Base-by-base conservation (phyloP, 805 yeast species). In the Hanseniaspora occidentalis region DNA sequence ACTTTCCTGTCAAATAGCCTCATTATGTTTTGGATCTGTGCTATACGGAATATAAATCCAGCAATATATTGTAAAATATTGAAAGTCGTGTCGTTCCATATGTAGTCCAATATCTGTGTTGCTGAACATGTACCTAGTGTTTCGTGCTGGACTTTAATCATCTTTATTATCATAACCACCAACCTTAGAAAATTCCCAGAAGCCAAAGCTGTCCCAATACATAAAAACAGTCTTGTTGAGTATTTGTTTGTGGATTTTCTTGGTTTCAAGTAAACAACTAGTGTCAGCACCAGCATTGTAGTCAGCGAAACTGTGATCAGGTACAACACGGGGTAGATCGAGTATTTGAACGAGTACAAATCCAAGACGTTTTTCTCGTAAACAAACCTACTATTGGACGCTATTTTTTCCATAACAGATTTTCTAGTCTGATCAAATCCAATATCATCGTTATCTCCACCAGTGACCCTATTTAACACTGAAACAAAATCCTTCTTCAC, bases 21-120 rank as follows among this genome's bases (percentile, higher is more conserved):
- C 71, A 77, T 77, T 4, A 79, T 66, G 25, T 81, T 75, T 50
- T 79, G 84, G 1, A 80, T 84, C 54, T 82, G 88, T 39, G 79
- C 71, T 23, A 81, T 58, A 50, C 77, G 80, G 20, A 79, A 63
- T 5, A 79, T 49, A 10, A 77, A 52, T 6, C 75, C 75, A 13
- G 74, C 71, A 1, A 81, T 52, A 37, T 79, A 64, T 51, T 77
- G 84, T 11, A 80, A 59, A 3, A 72, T 62, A 39, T 72, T 72
- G 48, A 79, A 69, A 9, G 66, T 67, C 2, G 61, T 49, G 35
- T 68, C 64, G 2, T 51, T 43, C 39, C 71, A 65, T n/a, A 80
- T 52, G 2, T 58, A 56, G 31, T 63, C 61, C 27, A 54, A 42
- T 7, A 56, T 37, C 3, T 35, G 39, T 6, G 37, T 35, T 9